phyloP scores from a whole-genome alignment of 495 filamentous ascomycete genomes.

The Lasiosphaeria ovina region DNA sequence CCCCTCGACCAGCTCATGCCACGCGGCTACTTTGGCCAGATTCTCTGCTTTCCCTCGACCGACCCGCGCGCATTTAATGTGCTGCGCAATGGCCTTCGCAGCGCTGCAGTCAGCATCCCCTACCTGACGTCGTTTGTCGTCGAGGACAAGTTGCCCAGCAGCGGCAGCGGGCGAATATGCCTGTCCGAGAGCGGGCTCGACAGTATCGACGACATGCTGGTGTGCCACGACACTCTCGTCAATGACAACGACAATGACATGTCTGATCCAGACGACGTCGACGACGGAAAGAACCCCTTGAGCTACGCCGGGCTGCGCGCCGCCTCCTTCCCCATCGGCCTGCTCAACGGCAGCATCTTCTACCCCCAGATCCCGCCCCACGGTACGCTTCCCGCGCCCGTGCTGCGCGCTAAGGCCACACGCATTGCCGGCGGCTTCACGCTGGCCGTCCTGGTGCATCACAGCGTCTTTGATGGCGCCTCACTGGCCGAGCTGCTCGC shows the following conservation, averaged over 20 bases:
- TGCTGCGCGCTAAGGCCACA: not conserved
- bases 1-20: conserved; percentile 5
- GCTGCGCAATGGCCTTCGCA: conserved; percentile 1
- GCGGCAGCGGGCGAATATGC: not conserved
- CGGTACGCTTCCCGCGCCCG: not conserved
- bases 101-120: not conserved
- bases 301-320: not conserved
- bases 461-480: conserved; percentile 4
- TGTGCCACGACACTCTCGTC: not conserved
- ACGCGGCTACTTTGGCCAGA: conserved; percentile 1
- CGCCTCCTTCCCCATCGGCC: not conserved
- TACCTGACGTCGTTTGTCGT: conserved; percentile 3
- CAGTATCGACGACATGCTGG: conserved; percentile 1
- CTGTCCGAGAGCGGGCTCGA: not conserved
- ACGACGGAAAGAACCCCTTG: not conserved
- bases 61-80: not conserved
- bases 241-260: not conserved
- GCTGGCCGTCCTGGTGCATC: not conserved
- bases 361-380: not conserved
- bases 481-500: not conserved
- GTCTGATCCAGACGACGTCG: not conserved
- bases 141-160: not conserved
- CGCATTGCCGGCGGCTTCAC: not conserved
- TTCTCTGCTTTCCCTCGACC: conserved; percentile 3
- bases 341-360: not conserved